Base-by-base conservation (phyloP, 305 asterid species). In the Nicotiana rustica region DNA sequence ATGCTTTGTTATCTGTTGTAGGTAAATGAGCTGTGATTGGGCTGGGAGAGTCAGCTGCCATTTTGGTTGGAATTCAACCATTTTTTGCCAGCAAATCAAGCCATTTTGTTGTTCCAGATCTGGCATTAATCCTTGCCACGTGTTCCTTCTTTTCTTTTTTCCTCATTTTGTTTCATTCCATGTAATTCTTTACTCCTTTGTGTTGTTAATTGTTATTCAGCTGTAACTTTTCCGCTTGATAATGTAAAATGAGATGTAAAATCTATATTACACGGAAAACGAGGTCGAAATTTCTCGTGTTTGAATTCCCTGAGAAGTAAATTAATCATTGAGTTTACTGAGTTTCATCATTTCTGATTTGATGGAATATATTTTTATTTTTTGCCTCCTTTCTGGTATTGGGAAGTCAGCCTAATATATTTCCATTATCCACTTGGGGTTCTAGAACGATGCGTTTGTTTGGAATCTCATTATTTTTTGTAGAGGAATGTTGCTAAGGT, bases 1-100 rank as follows among this genome's bases (percentile, higher is more conserved):
- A 82, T 86, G 90, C 79, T 83, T 64, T 82, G 83, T 81, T 87
- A 76, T 86, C 29, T 77, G 38, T 79, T 83, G 67, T 84, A 91
- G 97, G 92, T 67, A 90, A 84, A 64, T 67, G 75, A 67, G 87
- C 78, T 78, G 88, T 69, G 83, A 86, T 73, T 80, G 73, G 85
- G 86, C 70, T 59, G 87, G 92, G 55, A 29, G 81, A 69, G 87
- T 44, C 52, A 84, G 66, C 65, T 81, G 86, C 84, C 80, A 81
- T 15, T 84, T 80, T 84, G 81, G 71, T 81, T 81, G 86, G 86
- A 84, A 82, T 87, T 77, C 83, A 64, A 47, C 68, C 73, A 75
- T 56, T 81, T 59, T 70, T 64, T 71, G 81, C 80, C 38, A 36
- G 67, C 80, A 35, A 56, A 78, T 56, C 70, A 52, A 59, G 52